Percentiles rank a stretch among this genome's conserved stretches.
These are phyloP conservation scores for Prunus persica DNA, from an alignment of 306 rosid genomes.

Conservation along the genomic window Prunus_persica_NCBIv2 NC_034009.1:892001-892500, in stretches of 20 bases:
- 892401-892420: not conserved
- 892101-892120: not conserved
- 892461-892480: not conserved
- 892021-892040: not conserved
- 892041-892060: not conserved
- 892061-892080: not conserved
- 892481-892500: not conserved
- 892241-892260: not conserved
- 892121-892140: not conserved
- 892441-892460: conserved; percentile 1
- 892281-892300: not conserved
- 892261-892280: not conserved
- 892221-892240: not conserved
- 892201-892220: not conserved
- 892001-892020: not conserved
- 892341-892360: not conserved
- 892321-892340: not conserved
- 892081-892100: too few relatives aligned
- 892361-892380: not conserved
- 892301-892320: not conserved
- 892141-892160: not conserved
- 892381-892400: not conserved
- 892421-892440: conserved; percentile 16
- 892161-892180: not conserved
- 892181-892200: not conserved